Evolutionary conservation across 108 stramenopile species (phyloP).

Genomic region (Cyclostephanos invisitatus): DNA sequence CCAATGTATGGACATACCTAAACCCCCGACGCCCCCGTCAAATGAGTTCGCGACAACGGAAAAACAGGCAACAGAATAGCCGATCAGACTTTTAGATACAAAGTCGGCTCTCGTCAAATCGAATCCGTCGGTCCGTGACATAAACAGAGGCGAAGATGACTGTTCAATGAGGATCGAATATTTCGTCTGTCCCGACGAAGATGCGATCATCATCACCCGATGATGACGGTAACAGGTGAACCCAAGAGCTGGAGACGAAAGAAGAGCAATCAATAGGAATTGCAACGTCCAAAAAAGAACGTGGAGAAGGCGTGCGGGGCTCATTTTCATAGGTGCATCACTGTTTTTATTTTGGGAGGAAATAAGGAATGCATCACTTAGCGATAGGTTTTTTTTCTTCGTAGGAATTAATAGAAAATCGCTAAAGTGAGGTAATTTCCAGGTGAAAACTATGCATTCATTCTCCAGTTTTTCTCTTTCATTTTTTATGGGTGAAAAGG

Average conservation of each 20-base stretch:
- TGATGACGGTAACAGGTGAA: not conserved
- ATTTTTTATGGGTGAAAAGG: no score
- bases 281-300: not conserved
- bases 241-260: not conserved
- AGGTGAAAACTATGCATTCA: no score
- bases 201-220: not conserved
- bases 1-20: slow-evolving; percentile 32
- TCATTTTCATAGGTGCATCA: not conserved
- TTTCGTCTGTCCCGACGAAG: not conserved
- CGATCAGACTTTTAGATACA: slow-evolving; percentile 17
- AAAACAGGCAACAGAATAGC: not conserved
- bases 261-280: not conserved
- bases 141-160: not conserved
- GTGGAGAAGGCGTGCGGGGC: not conserved
- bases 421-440: no score
- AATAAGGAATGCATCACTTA: not conserved
- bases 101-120: slow-evolving; percentile 13
- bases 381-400: no score
- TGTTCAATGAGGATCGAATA: not conserved
- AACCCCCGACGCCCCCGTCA: slow-evolving; percentile 81
- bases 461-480: no score
- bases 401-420: no score
- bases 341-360: not conserved
- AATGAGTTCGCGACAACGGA: slow-evolving; percentile 49
- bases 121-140: slow-evolving; percentile 5